These are phyloP conservation scores for Aspergillus steynii DNA, from an alignment of 495 filamentous ascomycete species.

Conservation along the genomic window DNA sequence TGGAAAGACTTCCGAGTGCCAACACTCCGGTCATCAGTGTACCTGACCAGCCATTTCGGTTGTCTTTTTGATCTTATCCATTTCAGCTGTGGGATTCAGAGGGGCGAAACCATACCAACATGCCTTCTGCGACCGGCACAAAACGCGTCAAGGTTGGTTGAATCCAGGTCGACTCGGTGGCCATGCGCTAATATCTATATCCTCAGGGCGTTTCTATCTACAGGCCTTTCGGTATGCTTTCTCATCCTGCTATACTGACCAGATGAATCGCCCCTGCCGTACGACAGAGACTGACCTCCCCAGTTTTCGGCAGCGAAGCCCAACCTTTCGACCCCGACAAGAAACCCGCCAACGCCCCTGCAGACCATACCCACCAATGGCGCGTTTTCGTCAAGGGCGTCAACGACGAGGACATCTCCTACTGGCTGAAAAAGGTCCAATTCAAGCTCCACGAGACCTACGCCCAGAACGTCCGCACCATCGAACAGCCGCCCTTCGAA, in stretches of 20 bases:
- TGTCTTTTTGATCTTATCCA: not conserved
- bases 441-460: conserved; percentile 98
- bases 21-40: not conserved
- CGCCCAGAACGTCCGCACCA: conserved; percentile 76
- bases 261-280: not conserved
- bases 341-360: conserved; percentile 57
- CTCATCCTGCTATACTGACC: not conserved
- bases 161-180: conserved; percentile 11
- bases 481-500: conserved; percentile 77
- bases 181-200: not conserved
- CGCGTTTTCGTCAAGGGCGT: conserved; percentile 86
- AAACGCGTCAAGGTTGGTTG: conserved; percentile 59
- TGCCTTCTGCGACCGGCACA: conserved; percentile 56
- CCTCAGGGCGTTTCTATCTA: conserved; percentile 67
- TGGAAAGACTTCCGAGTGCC: not conserved
- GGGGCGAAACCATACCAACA: conserved; percentile 21
- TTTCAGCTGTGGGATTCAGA: not conserved
- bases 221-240: conserved; percentile 64
- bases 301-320: conserved; percentile 78
- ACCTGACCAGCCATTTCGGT: not conserved
- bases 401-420: conserved; percentile 82
- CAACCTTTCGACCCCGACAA: conserved; percentile 70
- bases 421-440: conserved; percentile 95
- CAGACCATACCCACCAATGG: conserved; percentile 95
- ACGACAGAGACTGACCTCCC: conserved; percentile 10